Base-by-base conservation (phyloP, 2,329 filamentous ascomycete species). In the Cryphonectria naterciae region DNA sequence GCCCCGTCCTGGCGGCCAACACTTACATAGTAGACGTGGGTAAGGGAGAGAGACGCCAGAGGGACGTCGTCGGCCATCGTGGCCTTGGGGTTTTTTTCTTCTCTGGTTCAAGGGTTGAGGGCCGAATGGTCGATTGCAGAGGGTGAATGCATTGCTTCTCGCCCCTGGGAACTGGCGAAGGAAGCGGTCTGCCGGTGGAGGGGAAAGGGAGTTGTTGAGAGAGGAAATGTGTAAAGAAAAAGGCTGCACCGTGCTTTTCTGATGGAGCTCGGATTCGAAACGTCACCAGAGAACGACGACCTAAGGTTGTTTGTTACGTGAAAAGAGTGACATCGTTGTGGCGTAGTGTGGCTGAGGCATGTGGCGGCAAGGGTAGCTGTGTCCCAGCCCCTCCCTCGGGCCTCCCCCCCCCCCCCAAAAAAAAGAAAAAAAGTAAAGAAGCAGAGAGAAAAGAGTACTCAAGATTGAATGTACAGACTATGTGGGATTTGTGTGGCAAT, bases 1-100 rank as follows among this genome's bases (percentile, higher is more conserved):
- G 37, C 37, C 37, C 10, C 11, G 37, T 39, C 13, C 37, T 39
- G 10, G 37, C 37, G 37, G 37, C 10, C 22, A 7, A 39, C n/a
- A 81, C 89, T 78, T 83, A 97, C 95, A 86, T 98, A 98, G 85
- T 96, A 93, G 76, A 98, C 95, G 83, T 98, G 95, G 15, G 96
- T 98, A 75, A 99, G 84, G 67, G 95, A 97, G 73, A 99, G 88
- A 35, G 95, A 98, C 67, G 95, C 94, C 70, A 98, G 85, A 56
- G 93, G 90, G 35, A 80, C 74, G 74, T 86, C 83, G 76, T 81
- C 80, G 41, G 81, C 76, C 82, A 84, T 84, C 54, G 65, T 32
- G 56, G 52, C 37, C 22, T 52, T 11, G 37, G 37, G n/a, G 11
- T n/a, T n/a, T n/a, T n/a, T n/a, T n/a, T n/a, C n/a, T 1, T 1